Evolutionary conservation across 352 stramenopile genomes (phyloP).

Genomic region (Phytophthora palmivora): DNA sequence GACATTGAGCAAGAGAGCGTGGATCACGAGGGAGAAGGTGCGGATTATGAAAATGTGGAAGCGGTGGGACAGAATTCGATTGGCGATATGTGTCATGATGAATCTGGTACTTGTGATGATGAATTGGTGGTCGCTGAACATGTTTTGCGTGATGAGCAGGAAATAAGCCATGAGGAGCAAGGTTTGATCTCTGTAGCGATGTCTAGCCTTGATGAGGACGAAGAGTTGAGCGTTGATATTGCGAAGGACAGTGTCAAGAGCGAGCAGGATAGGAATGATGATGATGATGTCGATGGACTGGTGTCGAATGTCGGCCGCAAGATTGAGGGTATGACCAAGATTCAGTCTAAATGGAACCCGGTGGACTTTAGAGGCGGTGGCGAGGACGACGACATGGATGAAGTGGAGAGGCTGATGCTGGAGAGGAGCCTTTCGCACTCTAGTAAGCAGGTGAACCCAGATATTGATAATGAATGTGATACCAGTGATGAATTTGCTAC

Average conservation of each 20-base stretch:
- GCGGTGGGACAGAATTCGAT: slow-evolving; percentile 33
- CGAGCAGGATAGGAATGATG: slow-evolving; percentile 29
- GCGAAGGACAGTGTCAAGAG: slow-evolving; percentile 21
- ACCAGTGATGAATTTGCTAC: slow-evolving; percentile 39
- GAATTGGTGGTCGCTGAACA: slow-evolving; percentile 37
- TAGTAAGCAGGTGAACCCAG: slow-evolving; percentile 31
- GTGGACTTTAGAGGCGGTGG: slow-evolving; percentile 15
- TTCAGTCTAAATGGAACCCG: slow-evolving; percentile 22
- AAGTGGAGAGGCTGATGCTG: slow-evolving; percentile 39
- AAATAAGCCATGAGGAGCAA: slow-evolving; percentile 37
- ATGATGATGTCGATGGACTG: slow-evolving; percentile 27
- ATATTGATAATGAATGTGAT: slow-evolving; percentile 47
- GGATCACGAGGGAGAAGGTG: too few species aligned
- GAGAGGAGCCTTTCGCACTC: slow-evolving; percentile 25
- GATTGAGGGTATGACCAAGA: slow-evolving; percentile 27
- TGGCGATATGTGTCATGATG: slow-evolving; percentile 37
- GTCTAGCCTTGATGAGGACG: slow-evolving; percentile 30
- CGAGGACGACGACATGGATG: slow-evolving; percentile 34
- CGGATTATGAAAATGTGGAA: too few species aligned
- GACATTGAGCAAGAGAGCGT: too few species aligned
- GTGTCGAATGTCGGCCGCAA: slow-evolving; percentile 19
- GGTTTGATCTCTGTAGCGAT: slow-evolving; percentile 23
- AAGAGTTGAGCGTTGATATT: too few species aligned
- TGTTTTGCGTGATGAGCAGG: slow-evolving; percentile 46
- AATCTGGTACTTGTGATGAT: slow-evolving; percentile 35